phyloP scores from a whole-genome alignment of 1,284 basidiomycete species.

The Pterula multifida region DNA sequence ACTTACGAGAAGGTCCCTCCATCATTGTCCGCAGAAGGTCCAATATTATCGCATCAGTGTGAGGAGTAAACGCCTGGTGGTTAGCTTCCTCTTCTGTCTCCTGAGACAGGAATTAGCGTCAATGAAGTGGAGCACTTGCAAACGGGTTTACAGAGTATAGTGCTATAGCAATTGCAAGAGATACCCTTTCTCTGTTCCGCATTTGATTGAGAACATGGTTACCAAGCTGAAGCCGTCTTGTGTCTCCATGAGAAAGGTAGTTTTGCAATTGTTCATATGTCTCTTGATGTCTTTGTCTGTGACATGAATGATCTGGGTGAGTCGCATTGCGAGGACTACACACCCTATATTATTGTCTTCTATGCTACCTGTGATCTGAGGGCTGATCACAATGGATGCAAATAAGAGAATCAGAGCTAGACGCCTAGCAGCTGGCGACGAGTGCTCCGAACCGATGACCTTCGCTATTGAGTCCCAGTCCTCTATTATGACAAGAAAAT shows the following conservation, averaged over 20 bases:
- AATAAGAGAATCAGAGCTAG: conserved; percentile 42
- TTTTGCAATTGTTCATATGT: neutral
- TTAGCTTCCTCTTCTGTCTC: neutral
- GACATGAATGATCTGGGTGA: too few relatives aligned
- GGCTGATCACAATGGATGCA: conserved; percentile 39
- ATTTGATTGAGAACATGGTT: neutral
- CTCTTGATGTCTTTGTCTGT: neutral
- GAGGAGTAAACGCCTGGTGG: neutral
- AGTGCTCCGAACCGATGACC: conserved; percentile 30
- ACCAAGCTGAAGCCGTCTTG: neutral
- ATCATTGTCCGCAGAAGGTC: neutral
- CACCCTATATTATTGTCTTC: too few relatives aligned
- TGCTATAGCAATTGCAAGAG: conserved; percentile 38
- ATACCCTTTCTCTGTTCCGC: neutral
- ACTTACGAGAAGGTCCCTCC: neutral
- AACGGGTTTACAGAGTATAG: conserved; percentile 42
- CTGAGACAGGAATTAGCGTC: neutral
- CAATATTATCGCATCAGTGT: conserved; percentile 3
- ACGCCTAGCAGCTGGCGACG: conserved; percentile 49
- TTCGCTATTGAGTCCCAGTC: conserved; percentile 34
- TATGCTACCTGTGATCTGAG: conserved; percentile 19
- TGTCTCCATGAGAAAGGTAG: neutral
- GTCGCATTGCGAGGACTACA: neutral
- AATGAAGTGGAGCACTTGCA: too few relatives aligned
- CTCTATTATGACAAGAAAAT: conserved; percentile 23